Evolutionary conservation across 495 filamentous ascomycete genomes (phyloP).

Genomic region (Daldinia loculata): DNA sequence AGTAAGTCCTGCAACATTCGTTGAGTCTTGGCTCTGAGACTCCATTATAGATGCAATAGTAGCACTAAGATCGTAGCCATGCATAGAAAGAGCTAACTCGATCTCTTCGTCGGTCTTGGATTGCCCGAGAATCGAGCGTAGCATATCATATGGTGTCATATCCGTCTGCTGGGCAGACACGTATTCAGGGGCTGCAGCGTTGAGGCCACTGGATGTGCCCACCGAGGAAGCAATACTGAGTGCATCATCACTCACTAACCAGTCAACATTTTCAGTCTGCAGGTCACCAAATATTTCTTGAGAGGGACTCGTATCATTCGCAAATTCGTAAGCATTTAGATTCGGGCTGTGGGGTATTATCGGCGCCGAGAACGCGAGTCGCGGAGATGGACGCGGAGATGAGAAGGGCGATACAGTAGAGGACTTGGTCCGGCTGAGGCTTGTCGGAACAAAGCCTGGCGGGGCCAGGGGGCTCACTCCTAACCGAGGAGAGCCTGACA

Average conservation of each 20-base stretch:
- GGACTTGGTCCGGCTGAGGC: constrained; percentile 75
- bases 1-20: constrained; percentile 51
- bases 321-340: constrained; percentile 92
- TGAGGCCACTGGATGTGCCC: constrained; percentile 69
- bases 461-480: constrained; percentile 82
- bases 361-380: constrained; percentile 88
- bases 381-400: constrained; percentile 91
- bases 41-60: constrained; percentile 89
- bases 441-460: constrained; percentile 81
- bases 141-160: constrained; percentile 98
- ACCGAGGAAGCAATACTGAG: constrained; percentile 78
- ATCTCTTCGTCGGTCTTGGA: constrained; percentile 92
- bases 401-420: constrained; percentile 89
- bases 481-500: constrained; percentile 77
- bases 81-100: constrained; percentile 83
- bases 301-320: constrained; percentile 72
- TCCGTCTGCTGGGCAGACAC: constrained; percentile 78
- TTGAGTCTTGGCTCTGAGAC: constrained; percentile 55
- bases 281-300: constrained; percentile 91
- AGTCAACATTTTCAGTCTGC: constrained; percentile 93
- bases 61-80: constrained; percentile 90
- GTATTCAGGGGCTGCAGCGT: constrained; percentile 82
- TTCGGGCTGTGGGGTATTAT: constrained; percentile 95
- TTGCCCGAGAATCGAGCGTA: constrained; percentile 92
- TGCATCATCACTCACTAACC: constrained; percentile 92